These are phyloP conservation scores for Cladophialophora psammophila DNA, from an alignment of 2,329 filamentous ascomycete species.

Conservation along the genomic window DNA sequence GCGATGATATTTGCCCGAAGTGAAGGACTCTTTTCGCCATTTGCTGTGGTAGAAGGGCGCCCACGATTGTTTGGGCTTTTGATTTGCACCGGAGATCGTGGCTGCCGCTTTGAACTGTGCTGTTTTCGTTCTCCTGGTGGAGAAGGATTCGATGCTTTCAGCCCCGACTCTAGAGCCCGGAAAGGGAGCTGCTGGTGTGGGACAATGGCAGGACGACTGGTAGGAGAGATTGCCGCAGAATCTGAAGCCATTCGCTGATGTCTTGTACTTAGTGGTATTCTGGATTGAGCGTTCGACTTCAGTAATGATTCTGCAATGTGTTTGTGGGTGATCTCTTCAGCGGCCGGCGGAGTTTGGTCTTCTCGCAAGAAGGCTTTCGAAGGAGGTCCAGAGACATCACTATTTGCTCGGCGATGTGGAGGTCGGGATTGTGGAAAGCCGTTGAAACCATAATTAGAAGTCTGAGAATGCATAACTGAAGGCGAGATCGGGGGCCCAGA, in stretches of 20 bases:
- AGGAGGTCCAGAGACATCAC: constrained; percentile 33
- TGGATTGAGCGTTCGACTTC: constrained; percentile 26
- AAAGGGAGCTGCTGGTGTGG: constrained; percentile 31
- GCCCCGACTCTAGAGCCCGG: constrained; percentile 18
- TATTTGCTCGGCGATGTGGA: constrained; percentile 37
- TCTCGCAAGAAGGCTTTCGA: constrained; percentile 4
- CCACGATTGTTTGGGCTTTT: constrained; percentile 48
- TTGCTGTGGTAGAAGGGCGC: constrained; percentile 45
- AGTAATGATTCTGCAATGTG: constrained; percentile 9
- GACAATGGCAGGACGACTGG: constrained; percentile 4
- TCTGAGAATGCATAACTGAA: constrained; percentile 3
- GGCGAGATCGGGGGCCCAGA: constrained; percentile 13
- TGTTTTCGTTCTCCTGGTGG: constrained; percentile 25
- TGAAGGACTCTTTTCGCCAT: constrained; percentile 61
- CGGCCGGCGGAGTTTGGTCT: constrained; percentile 10
- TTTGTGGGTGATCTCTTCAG: not conserved
- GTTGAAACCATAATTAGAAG: not conserved
- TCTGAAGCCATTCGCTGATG: constrained; percentile 33
- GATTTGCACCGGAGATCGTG: constrained; percentile 43
- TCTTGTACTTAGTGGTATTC: constrained; percentile 35
- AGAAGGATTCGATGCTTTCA: constrained; percentile 34
- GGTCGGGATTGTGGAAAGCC: constrained; percentile 2
- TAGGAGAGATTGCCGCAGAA: constrained; percentile 28
- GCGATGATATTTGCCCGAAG: constrained; percentile 77
- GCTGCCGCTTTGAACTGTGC: constrained; percentile 43